phyloP scores from a whole-genome alignment of 2,329 filamentous ascomycete species.

The Madurella mycetomatis region DNA sequence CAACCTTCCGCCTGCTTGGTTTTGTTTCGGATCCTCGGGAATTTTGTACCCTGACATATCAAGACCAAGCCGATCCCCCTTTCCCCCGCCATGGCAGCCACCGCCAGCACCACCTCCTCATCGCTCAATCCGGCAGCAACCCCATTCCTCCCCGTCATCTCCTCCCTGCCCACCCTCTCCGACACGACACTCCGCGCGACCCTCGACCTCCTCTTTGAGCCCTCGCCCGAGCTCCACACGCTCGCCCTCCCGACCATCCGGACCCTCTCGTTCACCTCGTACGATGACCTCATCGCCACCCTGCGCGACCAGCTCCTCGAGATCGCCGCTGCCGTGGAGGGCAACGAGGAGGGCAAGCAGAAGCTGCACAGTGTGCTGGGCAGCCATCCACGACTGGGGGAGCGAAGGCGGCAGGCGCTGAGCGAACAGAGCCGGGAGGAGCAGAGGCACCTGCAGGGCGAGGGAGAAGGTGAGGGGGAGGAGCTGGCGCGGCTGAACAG shows the following conservation, averaged over 20 bases:
- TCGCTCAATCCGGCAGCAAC: constrained; percentile 20
- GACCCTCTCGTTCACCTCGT: constrained; percentile 55
- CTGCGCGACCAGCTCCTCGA: constrained; percentile 60
- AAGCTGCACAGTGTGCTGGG: constrained; percentile 69
- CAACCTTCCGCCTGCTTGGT: too few species aligned
- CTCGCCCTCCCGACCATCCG: constrained; percentile 66
- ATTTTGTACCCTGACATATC: neutral
- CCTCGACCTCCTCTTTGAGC: constrained; percentile 82
- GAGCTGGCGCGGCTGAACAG: constrained; percentile 61
- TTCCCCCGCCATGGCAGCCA: neutral
- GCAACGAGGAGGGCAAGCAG: constrained; percentile 39
- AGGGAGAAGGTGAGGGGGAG: constrained; percentile 42
- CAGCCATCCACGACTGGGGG: constrained; percentile 79
- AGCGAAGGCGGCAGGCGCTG: constrained; percentile 63
- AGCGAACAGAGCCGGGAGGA: constrained; percentile 76
- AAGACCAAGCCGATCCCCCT: neutral
- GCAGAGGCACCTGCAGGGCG: constrained; percentile 66
- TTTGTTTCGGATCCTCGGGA: too few species aligned
- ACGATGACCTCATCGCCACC: constrained; percentile 63
- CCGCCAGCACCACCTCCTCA: neutral
- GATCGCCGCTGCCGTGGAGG: constrained; percentile 43
- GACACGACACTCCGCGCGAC: constrained; percentile 51
- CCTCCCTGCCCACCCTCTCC: constrained; percentile 51
- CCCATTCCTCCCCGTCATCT: constrained; percentile 52
- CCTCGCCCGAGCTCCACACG: constrained; percentile 67